phyloP scores from a whole-genome alignment of 192 early-diverging fungal genomes.

The Gryganskiella cystojenkinii region DNA sequence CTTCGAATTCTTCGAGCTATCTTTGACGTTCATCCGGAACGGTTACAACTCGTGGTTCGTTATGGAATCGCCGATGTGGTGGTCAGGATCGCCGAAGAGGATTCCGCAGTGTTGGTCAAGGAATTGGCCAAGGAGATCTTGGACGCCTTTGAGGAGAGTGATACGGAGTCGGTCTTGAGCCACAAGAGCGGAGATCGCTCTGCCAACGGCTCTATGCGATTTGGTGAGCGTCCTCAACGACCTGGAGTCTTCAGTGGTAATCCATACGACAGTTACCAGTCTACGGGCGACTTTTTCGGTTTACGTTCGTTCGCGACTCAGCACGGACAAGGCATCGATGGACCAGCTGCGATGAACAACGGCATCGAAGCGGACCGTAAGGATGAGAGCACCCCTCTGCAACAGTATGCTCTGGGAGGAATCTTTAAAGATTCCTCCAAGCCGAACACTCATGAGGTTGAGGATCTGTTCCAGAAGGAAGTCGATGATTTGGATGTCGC shows the following conservation, averaged over 20 bases:
- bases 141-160: slow-evolving; percentile 43
- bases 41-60: slow-evolving; percentile 32
- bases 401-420: not conserved
- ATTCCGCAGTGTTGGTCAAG: slow-evolving; percentile 60
- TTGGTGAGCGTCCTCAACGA: not conserved
- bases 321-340: not conserved
- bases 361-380: not conserved
- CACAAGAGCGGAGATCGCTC: not conserved
- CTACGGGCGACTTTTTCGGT: slow-evolving; percentile 17
- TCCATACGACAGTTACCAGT: slow-evolving; percentile 18
- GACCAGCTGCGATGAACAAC: not conserved
- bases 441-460: slow-evolving; percentile 3
- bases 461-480: slow-evolving; percentile 35
- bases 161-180: slow-evolving; percentile 31
- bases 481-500: slow-evolving; percentile 30
- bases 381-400: not conserved
- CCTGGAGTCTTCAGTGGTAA: not conserved
- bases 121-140: slow-evolving; percentile 60
- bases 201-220: not conserved
- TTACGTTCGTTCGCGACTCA: not conserved
- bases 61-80: slow-evolving; percentile 51
- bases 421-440: not conserved
- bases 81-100: slow-evolving; percentile 49
- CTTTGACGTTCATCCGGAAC: slow-evolving; percentile 55
- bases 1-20: slow-evolving; percentile 58